Percentiles rank a stretch among this genome's conserved stretches.
These are phyloP conservation scores for Flaveria linearis DNA, from an alignment of 129 eudicot genomes.

Conservation along the genomic window DNA sequence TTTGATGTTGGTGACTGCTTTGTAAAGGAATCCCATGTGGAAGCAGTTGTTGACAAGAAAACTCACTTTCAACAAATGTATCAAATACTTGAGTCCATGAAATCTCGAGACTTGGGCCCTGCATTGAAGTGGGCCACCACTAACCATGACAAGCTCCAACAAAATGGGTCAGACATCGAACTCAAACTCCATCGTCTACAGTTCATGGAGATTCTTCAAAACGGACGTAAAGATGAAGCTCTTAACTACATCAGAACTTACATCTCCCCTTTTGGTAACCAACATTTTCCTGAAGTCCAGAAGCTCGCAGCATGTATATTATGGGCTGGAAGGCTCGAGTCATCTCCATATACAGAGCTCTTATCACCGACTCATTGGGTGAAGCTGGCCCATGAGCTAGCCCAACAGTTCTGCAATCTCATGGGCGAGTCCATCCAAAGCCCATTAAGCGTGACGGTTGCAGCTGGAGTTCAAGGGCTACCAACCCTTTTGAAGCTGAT, in stretches of 20 bases:
- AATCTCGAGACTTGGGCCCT: constrained; percentile 64
- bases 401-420: constrained; percentile 37
- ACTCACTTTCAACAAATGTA: constrained; percentile 69
- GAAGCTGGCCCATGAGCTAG: constrained; percentile 59
- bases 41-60: constrained; percentile 47
- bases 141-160: constrained; percentile 61
- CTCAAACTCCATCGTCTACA: constrained; percentile 76
- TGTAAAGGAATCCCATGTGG: constrained; percentile 55
- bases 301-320: constrained; percentile 80
- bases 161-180: constrained; percentile 71
- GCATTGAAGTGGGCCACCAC: constrained; percentile 74
- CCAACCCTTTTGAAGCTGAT: constrained; percentile 89
- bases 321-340: constrained; percentile 81
- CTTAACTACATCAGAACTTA: constrained; percentile 60
- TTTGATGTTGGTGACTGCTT: constrained; percentile 84
- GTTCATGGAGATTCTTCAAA: constrained; percentile 69
- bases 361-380: constrained; percentile 67
- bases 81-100: constrained; percentile 76
- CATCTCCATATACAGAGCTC: constrained; percentile 76
- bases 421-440: constrained; percentile 55
- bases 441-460: constrained; percentile 71
- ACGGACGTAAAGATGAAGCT: constrained; percentile 63
- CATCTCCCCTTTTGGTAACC: constrained; percentile 56
- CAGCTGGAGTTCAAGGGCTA: constrained; percentile 85
- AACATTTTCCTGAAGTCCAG: constrained; percentile 68